These are phyloP conservation scores for Davidsoniella eucalypti DNA, from an alignment of 2,329 filamentous ascomycete species.

Conservation along the genomic window DNA sequence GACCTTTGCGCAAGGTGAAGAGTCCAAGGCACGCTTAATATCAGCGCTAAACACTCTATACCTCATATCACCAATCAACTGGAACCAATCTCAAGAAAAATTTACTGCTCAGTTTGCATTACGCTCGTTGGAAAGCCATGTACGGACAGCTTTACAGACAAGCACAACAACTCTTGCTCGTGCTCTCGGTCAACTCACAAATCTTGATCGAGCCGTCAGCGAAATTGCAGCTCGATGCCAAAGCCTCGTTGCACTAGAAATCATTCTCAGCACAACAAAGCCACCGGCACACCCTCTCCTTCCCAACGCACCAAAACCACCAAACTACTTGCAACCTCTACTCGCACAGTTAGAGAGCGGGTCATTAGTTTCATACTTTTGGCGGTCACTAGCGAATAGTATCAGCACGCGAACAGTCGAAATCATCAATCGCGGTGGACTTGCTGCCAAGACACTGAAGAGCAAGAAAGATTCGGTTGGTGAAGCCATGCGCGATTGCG, in stretches of 20 bases:
- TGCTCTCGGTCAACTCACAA: constrained; percentile 63
- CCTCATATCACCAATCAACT: constrained; percentile 51
- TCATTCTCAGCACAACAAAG: constrained; percentile 52
- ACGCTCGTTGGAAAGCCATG: constrained; percentile 61
- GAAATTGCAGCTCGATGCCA: constrained; percentile 78
- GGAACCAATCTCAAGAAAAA: constrained; percentile 23
- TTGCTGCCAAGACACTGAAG: constrained; percentile 63
- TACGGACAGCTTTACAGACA: constrained; percentile 64
- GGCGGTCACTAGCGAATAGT: constrained; percentile 70
- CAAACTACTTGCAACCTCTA: constrained; percentile 24
- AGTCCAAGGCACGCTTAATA: constrained; percentile 54
- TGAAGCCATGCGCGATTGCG: constrained; percentile 67
- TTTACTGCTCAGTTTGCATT: constrained; percentile 57
- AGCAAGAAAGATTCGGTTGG: constrained; percentile 59
- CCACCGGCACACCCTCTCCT: constrained; percentile 55
- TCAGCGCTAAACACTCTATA: constrained; percentile 66
- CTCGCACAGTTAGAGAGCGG: constrained; percentile 70
- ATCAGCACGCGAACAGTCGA: constrained; percentile 68
- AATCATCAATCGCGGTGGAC: constrained; percentile 66
- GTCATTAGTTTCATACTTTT: constrained; percentile 80
- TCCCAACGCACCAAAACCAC: constrained; percentile 14
- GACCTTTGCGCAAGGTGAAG: constrained; percentile 52
- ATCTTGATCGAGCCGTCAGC: constrained; percentile 61
- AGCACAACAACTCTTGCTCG: constrained; percentile 60
- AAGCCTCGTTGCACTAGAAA: constrained; percentile 76